Evolutionary conservation across 345 rosid genomes (phyloP).

Genomic region (Citrus inodora): DNA sequence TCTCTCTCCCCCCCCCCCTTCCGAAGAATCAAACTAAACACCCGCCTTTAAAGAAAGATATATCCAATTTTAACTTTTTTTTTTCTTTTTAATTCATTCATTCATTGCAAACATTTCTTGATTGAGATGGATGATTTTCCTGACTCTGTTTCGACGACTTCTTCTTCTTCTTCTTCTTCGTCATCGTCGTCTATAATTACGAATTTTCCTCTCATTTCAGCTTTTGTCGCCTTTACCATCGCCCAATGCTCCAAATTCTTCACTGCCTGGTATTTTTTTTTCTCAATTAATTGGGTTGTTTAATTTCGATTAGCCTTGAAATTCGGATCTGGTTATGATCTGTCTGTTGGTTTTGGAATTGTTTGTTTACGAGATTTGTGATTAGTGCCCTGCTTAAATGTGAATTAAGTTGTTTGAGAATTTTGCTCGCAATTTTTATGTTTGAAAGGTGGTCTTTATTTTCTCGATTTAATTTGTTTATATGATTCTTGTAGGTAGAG

Average conservation of each 20-base stretch:
- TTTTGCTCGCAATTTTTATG: neutral
- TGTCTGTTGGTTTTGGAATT: neutral
- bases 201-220: conserved; percentile 65
- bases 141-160: conserved; percentile 5
- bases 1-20: neutral
- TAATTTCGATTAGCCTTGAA: conserved; percentile 1
- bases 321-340: conserved; percentile 14
- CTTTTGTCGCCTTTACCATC: conserved; percentile 51
- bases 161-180: conserved; percentile 36
- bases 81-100: neutral
- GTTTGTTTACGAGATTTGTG: neutral
- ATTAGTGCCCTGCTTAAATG: neutral
- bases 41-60: neutral
- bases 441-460: neutral
- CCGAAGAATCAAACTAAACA: neutral
- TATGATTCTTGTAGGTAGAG: neutral
- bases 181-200: conserved; percentile 34
- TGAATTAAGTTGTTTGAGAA: neutral
- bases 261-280: conserved; percentile 50
- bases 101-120: neutral
- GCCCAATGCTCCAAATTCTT: conserved; percentile 69
- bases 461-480: neutral
- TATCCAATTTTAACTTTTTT: neutral
- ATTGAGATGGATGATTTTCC: conserved; percentile 29
- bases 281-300: neutral